Percentiles rank a stretch among this genome's conserved stretches.
These are phyloP conservation scores for Xylariaceae sp. DNA, from an alignment of 2,329 filamentous ascomycete genomes.

Conservation along the genomic window DNA sequence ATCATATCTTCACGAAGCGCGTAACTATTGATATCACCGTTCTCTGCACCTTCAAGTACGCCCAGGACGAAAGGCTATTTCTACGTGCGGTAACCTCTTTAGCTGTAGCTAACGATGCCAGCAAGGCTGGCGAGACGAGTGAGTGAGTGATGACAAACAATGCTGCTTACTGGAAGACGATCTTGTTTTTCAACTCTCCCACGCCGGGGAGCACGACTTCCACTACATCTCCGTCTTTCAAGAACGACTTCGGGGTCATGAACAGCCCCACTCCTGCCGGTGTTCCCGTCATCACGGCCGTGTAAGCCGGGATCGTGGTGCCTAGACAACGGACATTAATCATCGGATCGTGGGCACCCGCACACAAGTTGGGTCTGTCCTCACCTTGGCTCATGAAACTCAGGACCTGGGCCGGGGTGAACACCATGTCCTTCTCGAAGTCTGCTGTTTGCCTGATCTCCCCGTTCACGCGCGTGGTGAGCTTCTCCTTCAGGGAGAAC, in stretches of 20 bases:
- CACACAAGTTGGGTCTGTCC: background rate
- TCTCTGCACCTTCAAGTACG: slow-evolving; percentile 5
- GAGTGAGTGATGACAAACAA: background rate
- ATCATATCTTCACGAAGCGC: background rate
- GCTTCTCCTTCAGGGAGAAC: slow-evolving; percentile 20
- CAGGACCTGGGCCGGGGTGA: slow-evolving; percentile 34
- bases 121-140: background rate
- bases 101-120: background rate
- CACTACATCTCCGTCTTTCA: slow-evolving; percentile 32
- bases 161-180: slow-evolving; percentile 24
- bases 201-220: slow-evolving; percentile 21
- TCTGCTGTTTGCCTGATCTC: slow-evolving; percentile 36
- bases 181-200: slow-evolving; percentile 26
- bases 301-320: slow-evolving; percentile 41
- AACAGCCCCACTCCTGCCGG: slow-evolving; percentile 35
- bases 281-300: slow-evolving; percentile 47
- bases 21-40: slow-evolving; percentile 1
- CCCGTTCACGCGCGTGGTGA: slow-evolving; percentile 39
- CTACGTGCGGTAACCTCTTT: background rate
- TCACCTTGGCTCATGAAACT: slow-evolving; percentile 36
- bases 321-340: slow-evolving; percentile 8
- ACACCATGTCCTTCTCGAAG: slow-evolving; percentile 41
- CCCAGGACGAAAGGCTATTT: background rate
- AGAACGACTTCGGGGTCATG: slow-evolving; percentile 23
- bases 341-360: background rate